Conservation (phyloP, 2,329 filamentous ascomycete genomes). For the Lachnellula occidentalis region DNA sequence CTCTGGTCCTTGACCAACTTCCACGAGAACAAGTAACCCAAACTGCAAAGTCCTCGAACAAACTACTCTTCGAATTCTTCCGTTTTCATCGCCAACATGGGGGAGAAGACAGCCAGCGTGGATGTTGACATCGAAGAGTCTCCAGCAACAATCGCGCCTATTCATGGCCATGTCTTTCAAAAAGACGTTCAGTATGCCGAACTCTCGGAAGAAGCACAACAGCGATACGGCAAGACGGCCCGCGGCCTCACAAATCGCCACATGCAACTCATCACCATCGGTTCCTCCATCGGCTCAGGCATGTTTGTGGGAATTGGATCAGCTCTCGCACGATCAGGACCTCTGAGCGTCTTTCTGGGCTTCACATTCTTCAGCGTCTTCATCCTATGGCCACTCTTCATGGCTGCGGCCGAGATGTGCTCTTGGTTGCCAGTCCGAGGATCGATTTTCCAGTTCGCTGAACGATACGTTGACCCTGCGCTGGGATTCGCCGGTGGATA, state of each 20-base stretch:
- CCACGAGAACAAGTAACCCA: no score
- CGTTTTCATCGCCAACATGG: no score
- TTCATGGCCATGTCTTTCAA: background rate
- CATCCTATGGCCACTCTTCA: conserved; percentile 33
- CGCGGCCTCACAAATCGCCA: conserved; percentile 26
- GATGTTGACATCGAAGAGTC: background rate
- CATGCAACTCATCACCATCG: conserved; percentile 18
- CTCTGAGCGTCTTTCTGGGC: conserved; percentile 43
- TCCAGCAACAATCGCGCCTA: background rate
- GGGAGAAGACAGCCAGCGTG: background rate
- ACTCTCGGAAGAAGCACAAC: conserved; percentile 1
- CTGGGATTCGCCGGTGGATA: conserved; percentile 43
- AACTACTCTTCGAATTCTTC: no score
- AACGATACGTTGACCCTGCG: conserved; percentile 45
- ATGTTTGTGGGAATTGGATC: conserved; percentile 46
- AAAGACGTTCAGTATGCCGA: conserved; percentile 3
- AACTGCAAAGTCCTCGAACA: no score
- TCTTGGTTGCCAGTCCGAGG: conserved; percentile 44
- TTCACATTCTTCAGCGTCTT: conserved; percentile 29
- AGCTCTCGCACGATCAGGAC: conserved; percentile 44
- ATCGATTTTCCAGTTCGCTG: conserved; percentile 43
- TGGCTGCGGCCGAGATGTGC: conserved; percentile 42
- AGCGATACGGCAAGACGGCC: conserved; percentile 1
- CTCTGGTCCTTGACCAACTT: no score
- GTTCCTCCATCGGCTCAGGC: conserved; percentile 36